phyloP scores from a whole-genome alignment of 305 asterid species.

The Caryopteris hybrid region DNA sequence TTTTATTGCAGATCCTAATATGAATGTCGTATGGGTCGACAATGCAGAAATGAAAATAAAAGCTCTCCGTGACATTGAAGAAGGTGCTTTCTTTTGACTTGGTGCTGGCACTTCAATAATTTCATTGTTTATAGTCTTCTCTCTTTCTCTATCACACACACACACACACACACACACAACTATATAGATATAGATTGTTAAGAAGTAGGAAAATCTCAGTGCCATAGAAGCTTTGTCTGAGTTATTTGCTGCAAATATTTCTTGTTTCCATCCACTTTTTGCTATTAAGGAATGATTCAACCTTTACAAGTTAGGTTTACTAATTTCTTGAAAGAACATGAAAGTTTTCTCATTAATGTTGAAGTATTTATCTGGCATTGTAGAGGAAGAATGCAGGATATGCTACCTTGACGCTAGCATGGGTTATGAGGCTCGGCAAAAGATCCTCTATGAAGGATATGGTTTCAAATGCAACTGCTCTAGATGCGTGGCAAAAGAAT shows the following conservation, averaged over 20 bases:
- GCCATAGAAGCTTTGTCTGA: not conserved
- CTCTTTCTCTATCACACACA: too few relatives aligned
- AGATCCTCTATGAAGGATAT: slow-evolving; percentile 56
- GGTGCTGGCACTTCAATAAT: not conserved
- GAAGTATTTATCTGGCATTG: slow-evolving; percentile 18
- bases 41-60: slow-evolving; percentile 53
- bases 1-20: slow-evolving; percentile 70
- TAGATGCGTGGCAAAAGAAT: slow-evolving; percentile 64
- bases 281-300: not conserved
- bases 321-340: not conserved
- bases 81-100: slow-evolving; percentile 45
- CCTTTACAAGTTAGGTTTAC: not conserved
- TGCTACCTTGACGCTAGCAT: slow-evolving; percentile 86
- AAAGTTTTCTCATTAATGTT: not conserved
- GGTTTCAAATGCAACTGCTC: slow-evolving; percentile 73
- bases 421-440: slow-evolving; percentile 68
- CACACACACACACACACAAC: too few relatives aligned
- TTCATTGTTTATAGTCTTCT: not conserved
- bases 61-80: slow-evolving; percentile 76
- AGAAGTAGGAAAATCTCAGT: not conserved
- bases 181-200: not conserved
- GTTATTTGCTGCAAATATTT: not conserved
- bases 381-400: slow-evolving; percentile 82
- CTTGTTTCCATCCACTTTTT: not conserved
- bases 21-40: slow-evolving; percentile 66